Base-by-base conservation (phyloP, 106 monocot genomes). In the Acorus calamus region DNA sequence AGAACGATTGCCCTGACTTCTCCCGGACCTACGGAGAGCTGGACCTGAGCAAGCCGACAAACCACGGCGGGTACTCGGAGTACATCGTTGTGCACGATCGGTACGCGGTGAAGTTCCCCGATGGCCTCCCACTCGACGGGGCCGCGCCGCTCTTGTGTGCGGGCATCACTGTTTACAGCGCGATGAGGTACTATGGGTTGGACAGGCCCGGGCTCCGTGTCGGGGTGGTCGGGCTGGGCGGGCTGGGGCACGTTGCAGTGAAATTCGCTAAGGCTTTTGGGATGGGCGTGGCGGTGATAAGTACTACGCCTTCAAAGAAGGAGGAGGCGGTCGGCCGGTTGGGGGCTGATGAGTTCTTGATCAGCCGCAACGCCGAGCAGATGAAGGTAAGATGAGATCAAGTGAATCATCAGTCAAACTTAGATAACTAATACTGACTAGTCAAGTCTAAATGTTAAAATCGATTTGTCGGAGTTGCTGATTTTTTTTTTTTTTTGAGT, bases 11-110 rank as follows among this genome's bases (percentile, higher is more conserved):
- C 42, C 7, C 28, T 10, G 45, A 66, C 0, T 2, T 3, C 5
- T 53, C 54, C n/a, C n/a, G n/a, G 10, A 42, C 65, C 52, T 66
- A 66, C 65, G 54, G 54, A 44, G 13, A 0, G 42, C 7, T 66
- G 6, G 52, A 66, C 65, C 6, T 2, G 10, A 53, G 54, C 42
- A 53, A 53, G 8, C 44, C 6, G 9, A 6, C 42, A 4, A 54
- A 52, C 11, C 11, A 66, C 3, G 65, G 65, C 11, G 65, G 65
- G 9, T 66, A 43, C 53, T 6, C 65, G 7, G 6, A 6, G 44
- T 4, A 6, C 1, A 66, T 66, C 3, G 53, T 66, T 10, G 65
- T 66, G 9, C 9, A 2, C 0, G 5, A 51, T 9, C 5, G 51
- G 51, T 51, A 7, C 2, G 51, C 9, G 51, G 51, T 51, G 51